Conservation (phyloP, 1,284 basidiomycete species). For the Ustilago bromivora region DNA sequence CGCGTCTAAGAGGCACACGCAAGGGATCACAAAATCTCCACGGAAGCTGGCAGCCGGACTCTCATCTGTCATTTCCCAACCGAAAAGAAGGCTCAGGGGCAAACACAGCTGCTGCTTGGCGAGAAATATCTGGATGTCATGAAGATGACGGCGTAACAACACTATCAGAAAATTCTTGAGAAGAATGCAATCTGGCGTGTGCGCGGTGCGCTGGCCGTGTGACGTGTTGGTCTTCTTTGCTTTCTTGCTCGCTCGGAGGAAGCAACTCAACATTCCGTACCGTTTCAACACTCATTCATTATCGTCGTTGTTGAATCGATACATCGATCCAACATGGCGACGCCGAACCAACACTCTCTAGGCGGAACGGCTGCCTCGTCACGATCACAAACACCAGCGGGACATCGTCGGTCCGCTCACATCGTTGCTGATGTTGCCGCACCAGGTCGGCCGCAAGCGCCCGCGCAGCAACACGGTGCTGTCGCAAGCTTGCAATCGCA, state of each 20-base stretch:
- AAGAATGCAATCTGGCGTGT: neutral
- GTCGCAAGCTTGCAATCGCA: conserved; percentile 35
- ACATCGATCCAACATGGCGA: conserved; percentile 9
- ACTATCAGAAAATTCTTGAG: neutral
- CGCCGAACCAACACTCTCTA: conserved; percentile 7
- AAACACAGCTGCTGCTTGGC: neutral
- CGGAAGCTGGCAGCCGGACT: conserved; percentile 24
- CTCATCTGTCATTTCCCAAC: neutral
- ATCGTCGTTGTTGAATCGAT: conserved; percentile 3
- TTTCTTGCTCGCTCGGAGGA: neutral
- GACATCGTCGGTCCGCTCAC: conserved; percentile 45
- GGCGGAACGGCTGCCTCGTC: conserved; percentile 22
- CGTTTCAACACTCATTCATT: neutral
- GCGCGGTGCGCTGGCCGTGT: conserved; percentile 7
- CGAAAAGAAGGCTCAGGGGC: neutral
- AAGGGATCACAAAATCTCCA: conserved; percentile 9
- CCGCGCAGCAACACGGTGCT: neutral
- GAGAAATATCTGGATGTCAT: neutral
- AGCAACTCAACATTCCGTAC: neutral
- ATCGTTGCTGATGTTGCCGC: conserved; percentile 8
- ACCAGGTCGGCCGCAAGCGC: neutral
- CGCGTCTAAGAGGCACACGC: conserved; percentile 9
- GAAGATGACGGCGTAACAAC: neutral
- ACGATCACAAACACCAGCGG: conserved; percentile 26
- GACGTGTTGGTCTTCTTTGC: conserved; percentile 35